A percentile compares a stretch with the other conserved stretches of the same genome.
These are phyloP conservation scores for Leccinum discolor DNA, from an alignment of 1,284 basidiomycete species.

Conservation along the genomic window DNA sequence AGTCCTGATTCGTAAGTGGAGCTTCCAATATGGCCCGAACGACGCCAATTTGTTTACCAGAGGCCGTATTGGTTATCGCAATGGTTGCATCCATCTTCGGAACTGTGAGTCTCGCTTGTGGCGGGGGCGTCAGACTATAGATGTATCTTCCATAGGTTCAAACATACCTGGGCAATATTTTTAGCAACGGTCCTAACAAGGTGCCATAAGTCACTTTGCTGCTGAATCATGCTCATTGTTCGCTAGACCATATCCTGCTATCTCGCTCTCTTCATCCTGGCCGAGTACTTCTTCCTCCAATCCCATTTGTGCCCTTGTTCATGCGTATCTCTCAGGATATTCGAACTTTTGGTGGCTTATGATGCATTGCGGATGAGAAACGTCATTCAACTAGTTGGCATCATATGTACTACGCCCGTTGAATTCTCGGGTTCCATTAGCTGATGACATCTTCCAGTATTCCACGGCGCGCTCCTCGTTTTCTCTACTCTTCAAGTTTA, in stretches of 20 bases:
- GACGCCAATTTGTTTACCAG: constrained; percentile 29
- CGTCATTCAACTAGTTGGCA: constrained; percentile 74
- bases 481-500: constrained; percentile 75
- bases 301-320: neutral
- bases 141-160: constrained; percentile 47
- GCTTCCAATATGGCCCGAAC: neutral
- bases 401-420: constrained; percentile 51
- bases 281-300: constrained; percentile 52
- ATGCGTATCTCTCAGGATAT: constrained; percentile 47
- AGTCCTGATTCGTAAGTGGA: constrained; percentile 49
- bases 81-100: constrained; percentile 58
- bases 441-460: constrained; percentile 47
- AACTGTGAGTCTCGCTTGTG: constrained; percentile 36
- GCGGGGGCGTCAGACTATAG: neutral
- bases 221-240: constrained; percentile 9
- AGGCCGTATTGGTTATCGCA: constrained; percentile 51
- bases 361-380: constrained; percentile 77
- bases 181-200: constrained; percentile 51
- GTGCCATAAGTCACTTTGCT: constrained; percentile 30
- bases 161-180: constrained; percentile 39
- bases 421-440: neutral
- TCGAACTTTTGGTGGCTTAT: constrained; percentile 72
- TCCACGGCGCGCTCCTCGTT: constrained; percentile 72
- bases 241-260: constrained; percentile 80
- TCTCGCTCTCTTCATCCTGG: constrained; percentile 78